Evolutionary conservation across 2,329 filamentous ascomycete species (phyloP).

Genomic region (Alternaria sp.): DNA sequence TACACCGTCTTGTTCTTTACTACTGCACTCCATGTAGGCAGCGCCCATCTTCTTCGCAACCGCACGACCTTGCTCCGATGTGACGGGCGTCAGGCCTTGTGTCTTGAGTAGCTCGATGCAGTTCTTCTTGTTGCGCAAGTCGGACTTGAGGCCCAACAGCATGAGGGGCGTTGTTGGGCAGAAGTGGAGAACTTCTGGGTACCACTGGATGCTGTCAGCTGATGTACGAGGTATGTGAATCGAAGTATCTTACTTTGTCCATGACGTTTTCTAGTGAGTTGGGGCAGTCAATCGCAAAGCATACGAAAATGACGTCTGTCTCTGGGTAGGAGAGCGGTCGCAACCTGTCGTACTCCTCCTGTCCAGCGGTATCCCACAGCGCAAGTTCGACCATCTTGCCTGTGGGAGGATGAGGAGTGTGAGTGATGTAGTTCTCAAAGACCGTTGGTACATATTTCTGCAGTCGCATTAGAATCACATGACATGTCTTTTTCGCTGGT

Average conservation of each 20-base stretch:
- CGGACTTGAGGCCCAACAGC: conserved; percentile 94
- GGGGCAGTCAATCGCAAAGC: conserved; percentile 98
- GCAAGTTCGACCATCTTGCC: conserved; percentile 97
- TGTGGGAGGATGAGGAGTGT: conserved; percentile 83
- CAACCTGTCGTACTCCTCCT: conserved; percentile 97
- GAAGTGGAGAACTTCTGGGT: conserved; percentile 98
- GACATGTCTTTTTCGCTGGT: neutral
- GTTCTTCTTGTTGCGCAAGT: conserved; percentile 91
- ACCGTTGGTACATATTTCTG: conserved; percentile 99
- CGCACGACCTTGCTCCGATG: conserved; percentile 82
- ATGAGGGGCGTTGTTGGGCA: conserved; percentile 96
- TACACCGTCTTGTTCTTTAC: conserved; percentile 94
- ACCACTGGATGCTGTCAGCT: conserved; percentile 74
- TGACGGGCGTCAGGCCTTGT: conserved; percentile 94
- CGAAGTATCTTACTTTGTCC: conserved; percentile 77
- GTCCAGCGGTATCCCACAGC: conserved; percentile 97
- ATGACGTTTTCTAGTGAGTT: conserved; percentile 98
- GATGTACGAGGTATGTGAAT: neutral
- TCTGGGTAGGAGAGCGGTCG: conserved; percentile 96
- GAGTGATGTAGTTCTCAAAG: conserved; percentile 99
- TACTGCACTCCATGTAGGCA: conserved; percentile 97
- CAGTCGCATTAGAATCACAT: conserved; percentile 10
- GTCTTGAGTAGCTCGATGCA: conserved; percentile 99
- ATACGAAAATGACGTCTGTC: conserved; percentile 97
- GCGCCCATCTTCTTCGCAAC: conserved; percentile 95